Conservation (phyloP, 352 stramenopile species). For the Phytophthora hybrid region DNA sequence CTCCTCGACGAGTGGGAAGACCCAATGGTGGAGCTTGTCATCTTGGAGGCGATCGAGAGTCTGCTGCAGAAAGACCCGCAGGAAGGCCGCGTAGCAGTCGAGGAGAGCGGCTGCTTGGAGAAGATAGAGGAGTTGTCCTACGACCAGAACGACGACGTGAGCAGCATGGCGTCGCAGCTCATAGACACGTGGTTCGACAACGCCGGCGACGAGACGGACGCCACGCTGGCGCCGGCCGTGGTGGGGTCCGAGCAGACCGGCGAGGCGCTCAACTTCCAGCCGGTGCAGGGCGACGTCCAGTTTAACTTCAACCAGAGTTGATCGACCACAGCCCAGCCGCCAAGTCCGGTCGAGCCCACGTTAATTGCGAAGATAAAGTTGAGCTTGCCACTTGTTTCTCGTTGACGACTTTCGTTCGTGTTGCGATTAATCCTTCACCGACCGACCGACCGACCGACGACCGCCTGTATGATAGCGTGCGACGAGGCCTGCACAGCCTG, state of each 20-base stretch:
- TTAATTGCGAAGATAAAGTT: constrained; percentile 22
- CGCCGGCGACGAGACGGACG: constrained; percentile 57
- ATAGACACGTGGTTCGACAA: constrained; percentile 88
- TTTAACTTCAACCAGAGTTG: constrained; percentile 77
- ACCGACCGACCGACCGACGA: background rate
- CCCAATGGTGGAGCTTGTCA: constrained; percentile 87
- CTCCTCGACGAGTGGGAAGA: constrained; percentile 88
- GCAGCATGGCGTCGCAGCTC: constrained; percentile 71
- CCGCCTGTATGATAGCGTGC: too few species aligned
- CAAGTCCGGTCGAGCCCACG: background rate
- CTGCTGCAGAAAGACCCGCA: constrained; percentile 72
- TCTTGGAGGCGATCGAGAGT: constrained; percentile 81
- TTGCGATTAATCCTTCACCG: background rate
- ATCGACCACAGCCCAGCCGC: constrained; percentile 7
- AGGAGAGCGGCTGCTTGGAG: constrained; percentile 79
- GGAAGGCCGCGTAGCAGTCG: constrained; percentile 70
- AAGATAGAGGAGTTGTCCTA: constrained; percentile 89
- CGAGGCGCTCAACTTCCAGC: constrained; percentile 74
- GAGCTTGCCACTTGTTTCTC: background rate
- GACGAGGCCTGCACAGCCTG: too few species aligned
- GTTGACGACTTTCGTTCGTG: constrained; percentile 25
- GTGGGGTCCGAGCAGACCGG: constrained; percentile 47
- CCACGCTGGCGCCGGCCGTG: constrained; percentile 57
- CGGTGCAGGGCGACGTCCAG: constrained; percentile 65
- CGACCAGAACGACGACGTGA: constrained; percentile 85